Evolutionary conservation across 768 basidiomycete genomes (phyloP).

Genomic region (Saitozyma podzolica): DNA sequence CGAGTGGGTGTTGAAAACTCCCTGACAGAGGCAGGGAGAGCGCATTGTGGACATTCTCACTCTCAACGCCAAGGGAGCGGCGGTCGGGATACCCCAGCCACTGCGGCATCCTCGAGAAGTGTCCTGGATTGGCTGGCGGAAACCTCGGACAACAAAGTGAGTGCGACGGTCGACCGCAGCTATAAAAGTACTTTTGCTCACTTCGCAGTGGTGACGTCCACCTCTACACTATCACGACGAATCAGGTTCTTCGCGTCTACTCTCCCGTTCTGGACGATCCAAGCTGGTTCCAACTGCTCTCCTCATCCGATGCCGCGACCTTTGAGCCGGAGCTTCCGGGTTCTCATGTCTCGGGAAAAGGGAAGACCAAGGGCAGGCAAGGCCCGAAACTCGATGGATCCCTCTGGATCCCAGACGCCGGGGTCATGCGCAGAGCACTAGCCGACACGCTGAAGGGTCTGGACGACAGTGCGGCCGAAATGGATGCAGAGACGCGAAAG

Average conservation of each 20-base stretch:
- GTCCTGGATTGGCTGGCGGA: conserved; percentile 42
- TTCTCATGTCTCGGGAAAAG: conserved; percentile 44
- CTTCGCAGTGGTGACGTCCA: conserved; percentile 31
- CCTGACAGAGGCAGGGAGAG: conserved; percentile 9
- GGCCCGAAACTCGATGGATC: conserved; percentile 4
- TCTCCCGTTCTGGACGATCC: conserved; percentile 84
- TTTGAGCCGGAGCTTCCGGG: conserved; percentile 70
- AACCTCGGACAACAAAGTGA: conserved; percentile 21
- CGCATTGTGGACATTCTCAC: conserved; percentile 28
- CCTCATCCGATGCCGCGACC: conserved; percentile 54
- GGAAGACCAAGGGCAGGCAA: conserved; percentile 23
- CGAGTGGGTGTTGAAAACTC: too few relatives aligned
- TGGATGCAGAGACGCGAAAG: conserved; percentile 22
- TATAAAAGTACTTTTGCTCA: not conserved
- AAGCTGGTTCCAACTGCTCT: conserved; percentile 76
- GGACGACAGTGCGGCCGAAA: conserved; percentile 5
- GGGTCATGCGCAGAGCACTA: conserved; percentile 56
- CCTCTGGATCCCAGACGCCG: conserved; percentile 68
- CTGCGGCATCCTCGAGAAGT: conserved; percentile 42
- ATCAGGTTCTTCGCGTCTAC: conserved; percentile 79
- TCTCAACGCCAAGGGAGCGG: conserved; percentile 25
- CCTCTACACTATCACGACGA: conserved; percentile 79
- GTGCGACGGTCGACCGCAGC: not conserved
- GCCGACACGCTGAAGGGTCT: conserved; percentile 21
- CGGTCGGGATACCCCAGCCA: conserved; percentile 32